These are phyloP conservation scores for Saccharomycopsis lassenensis DNA, from an alignment of 805 yeast genomes.

Conservation along the genomic window DNA sequence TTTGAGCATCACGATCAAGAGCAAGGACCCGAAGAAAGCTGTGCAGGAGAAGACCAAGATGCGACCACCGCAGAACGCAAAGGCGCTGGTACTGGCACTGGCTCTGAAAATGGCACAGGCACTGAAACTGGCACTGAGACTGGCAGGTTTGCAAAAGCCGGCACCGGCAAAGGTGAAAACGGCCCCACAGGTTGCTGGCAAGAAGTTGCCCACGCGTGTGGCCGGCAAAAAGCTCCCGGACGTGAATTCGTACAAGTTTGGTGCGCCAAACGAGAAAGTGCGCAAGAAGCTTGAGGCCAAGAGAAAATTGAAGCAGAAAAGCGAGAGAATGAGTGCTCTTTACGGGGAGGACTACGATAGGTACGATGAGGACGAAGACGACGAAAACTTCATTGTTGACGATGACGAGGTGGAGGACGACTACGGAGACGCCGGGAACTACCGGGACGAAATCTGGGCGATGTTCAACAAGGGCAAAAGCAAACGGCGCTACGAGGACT, in stretches of 20 bases:
- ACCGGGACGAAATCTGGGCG: constrained; percentile 83
- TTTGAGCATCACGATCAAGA: constrained; percentile 32
- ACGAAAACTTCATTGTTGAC: constrained; percentile 51
- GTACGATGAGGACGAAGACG: constrained; percentile 40
- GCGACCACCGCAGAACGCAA: background rate
- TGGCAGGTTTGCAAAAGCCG: background rate
- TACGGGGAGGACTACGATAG: constrained; percentile 25
- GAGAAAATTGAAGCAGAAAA: constrained; percentile 19
- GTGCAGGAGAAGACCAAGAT: background rate
- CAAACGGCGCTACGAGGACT: constrained; percentile 33
- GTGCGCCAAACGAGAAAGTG: constrained; percentile 49
- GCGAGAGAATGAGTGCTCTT: constrained; percentile 19
- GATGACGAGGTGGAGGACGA: constrained; percentile 30
- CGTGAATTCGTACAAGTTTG: no score
- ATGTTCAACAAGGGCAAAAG: constrained; percentile 60
- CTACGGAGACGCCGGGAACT: constrained; percentile 38
- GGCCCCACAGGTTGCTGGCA: no score
- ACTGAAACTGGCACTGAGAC: background rate
- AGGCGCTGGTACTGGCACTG: background rate
- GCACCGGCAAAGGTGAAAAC: constrained; percentile 1
- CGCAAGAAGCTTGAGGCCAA: constrained; percentile 33
- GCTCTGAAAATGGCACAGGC: background rate
- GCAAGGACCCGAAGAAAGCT: constrained; percentile 19
- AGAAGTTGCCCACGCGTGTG: no score
- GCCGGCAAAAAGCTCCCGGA: no score